These are phyloP conservation scores for Colletotrichum endophyticum DNA, from an alignment of 2,329 filamentous ascomycete genomes.

Conservation along the genomic window DNA sequence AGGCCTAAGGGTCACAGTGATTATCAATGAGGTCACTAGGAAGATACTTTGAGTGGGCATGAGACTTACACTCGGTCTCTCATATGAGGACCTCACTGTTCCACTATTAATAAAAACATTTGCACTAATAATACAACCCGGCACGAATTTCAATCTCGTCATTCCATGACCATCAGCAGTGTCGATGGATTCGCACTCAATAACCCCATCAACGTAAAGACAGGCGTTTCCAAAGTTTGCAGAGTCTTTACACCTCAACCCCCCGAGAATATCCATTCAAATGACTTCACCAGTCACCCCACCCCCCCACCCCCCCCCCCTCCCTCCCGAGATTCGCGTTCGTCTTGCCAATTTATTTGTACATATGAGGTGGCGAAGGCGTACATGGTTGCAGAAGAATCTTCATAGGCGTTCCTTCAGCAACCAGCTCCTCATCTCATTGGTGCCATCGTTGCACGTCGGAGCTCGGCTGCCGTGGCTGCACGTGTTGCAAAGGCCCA, in stretches of 20 bases:
- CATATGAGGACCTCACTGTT: neutral
- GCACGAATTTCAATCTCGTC: neutral
- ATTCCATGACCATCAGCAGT: neutral
- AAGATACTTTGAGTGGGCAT: neutral
- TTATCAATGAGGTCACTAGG: neutral
- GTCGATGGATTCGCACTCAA: neutral
- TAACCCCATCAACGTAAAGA: neutral
- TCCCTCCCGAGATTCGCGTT: neutral
- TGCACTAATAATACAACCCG: neutral
- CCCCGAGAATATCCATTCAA: neutral
- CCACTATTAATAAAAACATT: neutral
- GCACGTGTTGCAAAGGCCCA: neutral
- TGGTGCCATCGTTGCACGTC: neutral
- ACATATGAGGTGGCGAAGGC: neutral
- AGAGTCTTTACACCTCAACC: neutral
- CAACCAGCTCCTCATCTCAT: neutral
- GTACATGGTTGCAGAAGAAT: neutral
- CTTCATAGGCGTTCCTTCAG: neutral
- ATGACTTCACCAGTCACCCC: neutral
- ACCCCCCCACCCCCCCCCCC: no score
- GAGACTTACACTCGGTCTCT: neutral
- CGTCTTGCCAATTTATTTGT: neutral
- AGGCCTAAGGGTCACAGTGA: slow-evolving; percentile 12
- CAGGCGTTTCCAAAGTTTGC: neutral
- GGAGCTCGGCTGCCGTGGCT: rapidly evolving